phyloP scores from a whole-genome alignment of 2,329 filamentous ascomycete species.

The Aureobasidium lini region DNA sequence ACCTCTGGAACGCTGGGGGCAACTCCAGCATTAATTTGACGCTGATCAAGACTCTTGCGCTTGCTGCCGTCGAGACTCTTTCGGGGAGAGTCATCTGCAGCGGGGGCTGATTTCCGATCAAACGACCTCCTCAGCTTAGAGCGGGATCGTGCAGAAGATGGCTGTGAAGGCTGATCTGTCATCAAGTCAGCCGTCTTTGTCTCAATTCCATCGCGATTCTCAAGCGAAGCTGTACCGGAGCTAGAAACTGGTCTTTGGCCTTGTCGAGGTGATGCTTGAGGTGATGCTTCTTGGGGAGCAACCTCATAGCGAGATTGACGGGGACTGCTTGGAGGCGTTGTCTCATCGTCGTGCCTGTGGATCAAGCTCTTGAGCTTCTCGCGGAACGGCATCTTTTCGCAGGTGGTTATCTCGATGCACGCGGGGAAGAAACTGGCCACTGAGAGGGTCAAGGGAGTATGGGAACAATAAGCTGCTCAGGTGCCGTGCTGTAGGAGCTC shows the following conservation, averaged over 20 bases:
- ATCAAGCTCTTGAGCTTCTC: slow-evolving; percentile 13
- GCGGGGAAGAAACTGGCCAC: not conserved
- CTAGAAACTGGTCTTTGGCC: slow-evolving; percentile 1
- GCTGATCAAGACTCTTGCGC: slow-evolving; percentile 12
- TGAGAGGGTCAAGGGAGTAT: slow-evolving; percentile 3
- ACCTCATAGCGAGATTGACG: not conserved
- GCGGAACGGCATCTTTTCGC: slow-evolving; percentile 6
- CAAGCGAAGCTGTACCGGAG: not conserved
- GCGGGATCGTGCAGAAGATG: slow-evolving; percentile 5
- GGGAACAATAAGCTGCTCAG: slow-evolving; percentile 8
- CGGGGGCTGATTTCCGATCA: not conserved
- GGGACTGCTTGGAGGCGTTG: not conserved
- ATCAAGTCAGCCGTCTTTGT: not conserved
- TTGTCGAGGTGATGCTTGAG: not conserved
- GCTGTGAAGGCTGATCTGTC: slow-evolving; percentile 5
- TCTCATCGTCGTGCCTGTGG: slow-evolving; percentile 4
- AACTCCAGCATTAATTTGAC: not conserved
- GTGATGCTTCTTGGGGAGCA: not conserved
- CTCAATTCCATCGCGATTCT: not conserved
- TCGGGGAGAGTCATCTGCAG: not conserved
- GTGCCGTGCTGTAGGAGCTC: not conserved
- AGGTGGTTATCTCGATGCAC: not conserved
- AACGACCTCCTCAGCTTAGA: slow-evolving; percentile 1
- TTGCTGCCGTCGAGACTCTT: not conserved
- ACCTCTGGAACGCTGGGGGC: slow-evolving; percentile 1